Base-by-base conservation (phyloP, 768 basidiomycete species). In the Boletus insuetus region DNA sequence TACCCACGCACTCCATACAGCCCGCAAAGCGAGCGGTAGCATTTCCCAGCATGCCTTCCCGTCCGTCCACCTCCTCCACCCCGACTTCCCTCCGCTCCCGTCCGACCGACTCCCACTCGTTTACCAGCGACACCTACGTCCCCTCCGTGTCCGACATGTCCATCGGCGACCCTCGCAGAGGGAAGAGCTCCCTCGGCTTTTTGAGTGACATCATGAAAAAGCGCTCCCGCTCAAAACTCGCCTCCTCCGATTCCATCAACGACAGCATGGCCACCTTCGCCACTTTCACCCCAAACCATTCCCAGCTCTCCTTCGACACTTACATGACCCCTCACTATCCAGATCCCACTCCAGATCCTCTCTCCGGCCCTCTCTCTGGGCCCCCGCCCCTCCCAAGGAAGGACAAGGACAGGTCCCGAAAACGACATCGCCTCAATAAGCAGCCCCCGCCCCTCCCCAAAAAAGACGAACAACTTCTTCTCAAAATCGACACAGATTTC, bases 181-280 rank as follows among this genome's bases (percentile, higher is more conserved):
- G 74, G 34, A 85, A 81, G 68, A 73, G 78, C 10, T 80, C 79
- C 16, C 66, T 82, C 41, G 65, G 65, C 54, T 65, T 62, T 17
- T 69, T 81, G 52, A 69, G 70, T 50, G 74, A 76, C 59, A 72
- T 72, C 59, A 79, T 65, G 70, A 77, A 65, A 63, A 69, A 66
- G 66, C 74, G 70, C 58, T 73, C 75, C 40, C 73, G 76, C 42
- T 69, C 73, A 49, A 71, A 68, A 72, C 70, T 73, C 69, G 70
- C 65, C 67, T 63, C 72, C 73, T 59, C 71, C 74, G 66, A 59
- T 65, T 46, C 55, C 10, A 44, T 61, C 37, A 65, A 57, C 41
- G 68, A 67, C 42, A 47, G 46, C 54, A 68, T 69, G 42, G 58
- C 71, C 10, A 53, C 70, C 22, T 67, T 77, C 49, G 44, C 71